A percentile compares a stretch with the other conserved stretches of the same genome.
These are phyloP conservation scores for Cardamine occulta DNA, from an alignment of 345 rosid species.

Conservation along the genomic window DNA sequence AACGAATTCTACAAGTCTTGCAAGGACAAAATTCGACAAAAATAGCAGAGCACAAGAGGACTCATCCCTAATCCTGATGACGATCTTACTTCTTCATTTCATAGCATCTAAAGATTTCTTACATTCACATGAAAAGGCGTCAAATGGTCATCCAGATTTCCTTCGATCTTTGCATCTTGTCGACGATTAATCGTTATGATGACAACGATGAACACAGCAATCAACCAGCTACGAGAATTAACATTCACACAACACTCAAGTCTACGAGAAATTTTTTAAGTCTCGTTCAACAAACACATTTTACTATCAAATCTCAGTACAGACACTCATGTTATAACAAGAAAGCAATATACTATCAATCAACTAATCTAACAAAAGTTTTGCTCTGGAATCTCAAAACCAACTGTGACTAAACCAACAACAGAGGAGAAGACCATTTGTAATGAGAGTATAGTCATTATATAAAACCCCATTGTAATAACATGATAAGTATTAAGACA, in stretches of 20 bases:
- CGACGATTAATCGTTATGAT: not conserved
- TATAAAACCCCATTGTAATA: slow-evolving; percentile 34
- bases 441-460: slow-evolving; percentile 28
- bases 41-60: not conserved
- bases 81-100: not conserved
- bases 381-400: slow-evolving; percentile 28
- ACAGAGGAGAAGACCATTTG: slow-evolving; percentile 24
- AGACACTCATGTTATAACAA: not conserved
- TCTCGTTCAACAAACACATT: not conserved
- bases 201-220: not conserved
- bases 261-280: not conserved
- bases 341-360: slow-evolving; percentile 12
- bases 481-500: slow-evolving; percentile 43
- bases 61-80: not conserved
- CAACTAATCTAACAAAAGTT: slow-evolving; percentile 15
- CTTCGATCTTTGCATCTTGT: not conserved
- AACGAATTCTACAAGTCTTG: not conserved
- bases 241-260: not conserved
- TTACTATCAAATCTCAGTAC: too few relatives aligned
- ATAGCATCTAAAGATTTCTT: not conserved
- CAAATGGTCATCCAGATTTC: not conserved
- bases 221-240: not conserved
- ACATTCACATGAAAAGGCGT: not conserved
- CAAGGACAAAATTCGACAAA: too few relatives aligned
- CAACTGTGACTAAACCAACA: slow-evolving; percentile 27